Evolutionary conservation across 345 rosid species (phyloP).

Genomic region (Hibiscus trionum): DNA sequence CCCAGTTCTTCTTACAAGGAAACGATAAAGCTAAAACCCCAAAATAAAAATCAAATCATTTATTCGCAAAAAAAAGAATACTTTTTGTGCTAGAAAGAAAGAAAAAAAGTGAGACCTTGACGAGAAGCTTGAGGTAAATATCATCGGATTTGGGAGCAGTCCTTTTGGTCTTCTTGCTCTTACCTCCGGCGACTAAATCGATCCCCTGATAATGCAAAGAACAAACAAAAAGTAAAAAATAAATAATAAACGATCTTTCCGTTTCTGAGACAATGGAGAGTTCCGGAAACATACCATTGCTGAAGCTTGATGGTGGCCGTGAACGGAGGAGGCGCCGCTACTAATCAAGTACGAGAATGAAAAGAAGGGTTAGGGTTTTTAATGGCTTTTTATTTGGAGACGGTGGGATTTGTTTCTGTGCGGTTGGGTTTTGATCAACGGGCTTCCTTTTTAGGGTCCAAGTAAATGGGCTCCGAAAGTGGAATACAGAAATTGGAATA

Average conservation of each 20-base stretch:
- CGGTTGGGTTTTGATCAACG: too few relatives aligned
- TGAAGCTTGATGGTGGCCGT: neutral
- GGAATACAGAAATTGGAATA: too few relatives aligned
- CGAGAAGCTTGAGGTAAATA: conserved; percentile 89
- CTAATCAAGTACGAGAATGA: neutral
- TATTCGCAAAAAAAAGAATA: neutral
- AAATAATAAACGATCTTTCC: neutral
- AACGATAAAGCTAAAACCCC: conserved; percentile 57
- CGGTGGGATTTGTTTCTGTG: neutral
- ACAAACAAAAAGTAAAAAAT: conserved; percentile 10
- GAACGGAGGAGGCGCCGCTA: conserved; percentile 6
- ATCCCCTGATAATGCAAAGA: conserved; percentile 50
- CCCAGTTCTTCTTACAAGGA: conserved; percentile 77
- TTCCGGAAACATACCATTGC: conserved; percentile 32
- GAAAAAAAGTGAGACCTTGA: conserved; percentile 46
- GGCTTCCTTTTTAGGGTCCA: neutral
- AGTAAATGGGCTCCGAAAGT: too few relatives aligned
- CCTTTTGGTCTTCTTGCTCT: conserved; percentile 82
- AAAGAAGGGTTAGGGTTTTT: conserved; percentile 39
- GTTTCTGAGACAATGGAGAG: neutral
- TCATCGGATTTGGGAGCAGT: conserved; percentile 86
- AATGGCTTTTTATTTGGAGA: conserved; percentile 2
- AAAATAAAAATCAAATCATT: neutral
- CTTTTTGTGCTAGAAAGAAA: neutral
- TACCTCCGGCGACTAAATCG: conserved; percentile 89